These are phyloP conservation scores for Rhizophagus prolifer DNA, from an alignment of 192 early-diverging fungal species.

Conservation along the genomic window DNA sequence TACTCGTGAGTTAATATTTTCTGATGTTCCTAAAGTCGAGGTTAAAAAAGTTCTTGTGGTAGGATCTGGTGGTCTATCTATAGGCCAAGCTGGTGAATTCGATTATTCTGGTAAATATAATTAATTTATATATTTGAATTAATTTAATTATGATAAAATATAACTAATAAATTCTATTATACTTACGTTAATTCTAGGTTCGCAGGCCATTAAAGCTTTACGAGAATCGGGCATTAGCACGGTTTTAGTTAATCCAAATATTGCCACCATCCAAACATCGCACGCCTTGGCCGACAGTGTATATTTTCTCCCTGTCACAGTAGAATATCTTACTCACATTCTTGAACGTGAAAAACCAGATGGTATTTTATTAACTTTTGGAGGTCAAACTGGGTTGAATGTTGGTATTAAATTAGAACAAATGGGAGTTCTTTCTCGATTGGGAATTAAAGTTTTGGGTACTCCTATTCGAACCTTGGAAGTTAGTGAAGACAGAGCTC, in stretches of 20 bases:
- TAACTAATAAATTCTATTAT: neutral
- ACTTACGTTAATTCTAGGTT: slow-evolving; percentile 13
- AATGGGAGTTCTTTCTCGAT: slow-evolving; percentile 75
- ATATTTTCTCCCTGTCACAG: slow-evolving; percentile 95
- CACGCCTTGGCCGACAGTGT: slow-evolving; percentile 96
- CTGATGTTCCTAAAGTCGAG: slow-evolving; percentile 54
- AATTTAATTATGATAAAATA: slow-evolving; percentile 26
- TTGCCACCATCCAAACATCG: slow-evolving; percentile 98
- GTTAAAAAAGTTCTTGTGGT: slow-evolving; percentile 94
- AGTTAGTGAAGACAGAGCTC: slow-evolving; percentile 95
- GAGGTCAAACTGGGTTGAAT: slow-evolving; percentile 98
- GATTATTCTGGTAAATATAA: slow-evolving; percentile 94
- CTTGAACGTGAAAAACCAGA: slow-evolving; percentile 95
- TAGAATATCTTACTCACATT: slow-evolving; percentile 93
- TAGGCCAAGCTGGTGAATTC: slow-evolving; percentile 99
- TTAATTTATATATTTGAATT: slow-evolving; percentile 4
- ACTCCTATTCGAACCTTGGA: slow-evolving; percentile 95
- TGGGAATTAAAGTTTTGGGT: slow-evolving; percentile 92
- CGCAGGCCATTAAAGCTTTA: slow-evolving; percentile 95
- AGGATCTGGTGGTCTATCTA: slow-evolving; percentile 95
- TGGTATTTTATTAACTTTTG: slow-evolving; percentile 98
- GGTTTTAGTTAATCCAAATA: slow-evolving; percentile 98
- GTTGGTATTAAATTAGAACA: slow-evolving; percentile 92
- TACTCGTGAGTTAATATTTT: slow-evolving; percentile 50
- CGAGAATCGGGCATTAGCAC: slow-evolving; percentile 97